Base-by-base conservation (phyloP, 805 yeast species). In the Lipomyces yamadae region DNA sequence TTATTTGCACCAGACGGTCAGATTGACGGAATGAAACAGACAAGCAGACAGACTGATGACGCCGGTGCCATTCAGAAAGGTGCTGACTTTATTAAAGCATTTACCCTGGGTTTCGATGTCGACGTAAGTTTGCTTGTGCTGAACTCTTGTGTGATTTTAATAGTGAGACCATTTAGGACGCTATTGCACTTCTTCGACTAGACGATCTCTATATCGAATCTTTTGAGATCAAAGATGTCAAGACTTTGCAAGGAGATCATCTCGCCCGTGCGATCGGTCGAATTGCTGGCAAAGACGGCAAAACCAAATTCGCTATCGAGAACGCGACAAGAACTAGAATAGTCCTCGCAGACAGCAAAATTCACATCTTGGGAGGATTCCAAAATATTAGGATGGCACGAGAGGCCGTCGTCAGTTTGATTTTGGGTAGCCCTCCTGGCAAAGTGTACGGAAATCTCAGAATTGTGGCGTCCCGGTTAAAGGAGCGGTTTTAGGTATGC, bases 261-360 rank as follows among this genome's bases (percentile, higher is more conserved):
- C 83, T 95, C 77, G 90, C 97, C 61, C 89, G 99, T 84, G 99
- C 99, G 6, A 95, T 95, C 77, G 99, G 99, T 76, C 92, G 99
- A 84, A 95, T 95, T 79, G 99, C 99, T 13, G 99, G 99, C 79
- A 96, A 95, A 77, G 99, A 95, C 77, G 99, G 99, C 76, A 94
- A 93, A 80, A 95, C 98, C 69, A 95, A 94, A 81, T 95, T 94
- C 78, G 98, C 99, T 39, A 95, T 95, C 76, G 99, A 95, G 80
- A 95, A 95, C 76, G 98, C 99, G 18, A 94, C 98, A 30, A 87
- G 98, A 81, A 95, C 99, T 11, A 89, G 99, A 83, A 93, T 95
- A 55, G 99, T 95, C 33, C 83, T 95, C 72, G 99, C 99, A 0
- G 99, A 95, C 79, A 86, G 96, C 57, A 95, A 94, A 78, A 93